These are phyloP conservation scores for Bocquillonia castaneifolia DNA, from an alignment of 441 rosid genomes.

Conservation along the genomic window DNA sequence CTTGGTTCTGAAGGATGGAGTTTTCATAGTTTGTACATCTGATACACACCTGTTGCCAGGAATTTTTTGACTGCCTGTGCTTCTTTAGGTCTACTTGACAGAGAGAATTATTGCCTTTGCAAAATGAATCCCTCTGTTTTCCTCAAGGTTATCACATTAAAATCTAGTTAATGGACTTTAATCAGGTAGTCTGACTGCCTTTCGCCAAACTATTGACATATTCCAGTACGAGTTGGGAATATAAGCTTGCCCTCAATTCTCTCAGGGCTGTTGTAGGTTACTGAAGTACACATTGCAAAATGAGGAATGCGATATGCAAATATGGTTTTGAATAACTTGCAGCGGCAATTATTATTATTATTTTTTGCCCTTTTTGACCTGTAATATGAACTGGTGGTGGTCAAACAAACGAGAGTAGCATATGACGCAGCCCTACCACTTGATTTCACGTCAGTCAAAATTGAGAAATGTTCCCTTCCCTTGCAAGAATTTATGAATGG, in stretches of 20 bases:
- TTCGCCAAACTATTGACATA: background rate
- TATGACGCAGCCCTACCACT: no score
- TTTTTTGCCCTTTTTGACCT: no score
- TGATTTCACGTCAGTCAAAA: no score
- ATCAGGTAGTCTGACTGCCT: no score
- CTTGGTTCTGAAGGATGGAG: conserved; percentile 4
- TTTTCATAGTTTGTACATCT: conserved; percentile 18
- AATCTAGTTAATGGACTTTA: background rate
- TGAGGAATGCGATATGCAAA: background rate
- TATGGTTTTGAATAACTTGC: background rate
- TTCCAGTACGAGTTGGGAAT: background rate
- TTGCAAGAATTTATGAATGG: no score
- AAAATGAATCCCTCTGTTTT: background rate
- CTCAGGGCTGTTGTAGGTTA: background rate
- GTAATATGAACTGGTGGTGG: no score
- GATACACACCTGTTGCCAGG: background rate
- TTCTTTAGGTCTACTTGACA: conserved; percentile 7
- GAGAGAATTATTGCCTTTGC: conserved; percentile 8
- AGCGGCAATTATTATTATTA: background rate
- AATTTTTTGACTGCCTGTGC: conserved; percentile 18
- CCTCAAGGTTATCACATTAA: background rate
- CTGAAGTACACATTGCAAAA: background rate
- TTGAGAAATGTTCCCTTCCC: no score
- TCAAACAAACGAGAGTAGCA: no score
- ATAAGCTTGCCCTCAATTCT: background rate